A percentile compares a stretch with the other conserved stretches of the same genome.
These are phyloP conservation scores for Musa troglodytarum DNA, from an alignment of 176 grass and related monocot species.

Conservation along the genomic window DNA sequence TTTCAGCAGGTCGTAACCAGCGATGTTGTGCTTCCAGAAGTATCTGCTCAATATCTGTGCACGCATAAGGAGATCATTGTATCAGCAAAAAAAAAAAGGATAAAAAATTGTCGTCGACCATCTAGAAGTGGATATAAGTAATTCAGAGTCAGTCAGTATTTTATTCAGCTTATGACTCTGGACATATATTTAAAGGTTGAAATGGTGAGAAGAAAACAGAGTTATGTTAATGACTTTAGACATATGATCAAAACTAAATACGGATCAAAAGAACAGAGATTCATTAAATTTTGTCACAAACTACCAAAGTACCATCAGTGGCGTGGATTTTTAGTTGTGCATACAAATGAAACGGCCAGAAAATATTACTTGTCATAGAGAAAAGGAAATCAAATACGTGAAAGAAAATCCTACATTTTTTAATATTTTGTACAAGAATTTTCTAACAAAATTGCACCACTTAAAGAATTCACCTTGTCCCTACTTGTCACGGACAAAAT, in stretches of 20 bases:
- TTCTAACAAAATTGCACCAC: background rate
- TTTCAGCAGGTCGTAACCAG: constrained; percentile 90
- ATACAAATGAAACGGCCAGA: background rate
- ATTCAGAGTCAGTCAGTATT: background rate
- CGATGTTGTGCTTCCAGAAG: constrained; percentile 69
- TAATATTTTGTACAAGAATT: background rate
- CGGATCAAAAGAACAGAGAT: background rate
- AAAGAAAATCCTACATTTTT: background rate
- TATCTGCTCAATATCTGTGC: constrained; percentile 86
- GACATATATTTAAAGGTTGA: background rate
- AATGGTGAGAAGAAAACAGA: background rate
- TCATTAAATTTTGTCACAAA: background rate
- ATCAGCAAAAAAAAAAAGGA: background rate
- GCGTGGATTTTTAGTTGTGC: background rate
- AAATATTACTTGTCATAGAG: background rate
- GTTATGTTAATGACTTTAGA: background rate
- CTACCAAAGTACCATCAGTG: background rate
- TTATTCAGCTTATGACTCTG: background rate
- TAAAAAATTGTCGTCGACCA: background rate
- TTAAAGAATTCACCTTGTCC: background rate
- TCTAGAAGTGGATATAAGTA: background rate
- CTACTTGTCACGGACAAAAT: no score
- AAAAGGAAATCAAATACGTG: background rate
- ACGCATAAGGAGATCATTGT: background rate
- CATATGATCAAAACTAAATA: background rate